Conservation (phyloP, 768 basidiomycete species). For the Suillus subalutaceus region DNA sequence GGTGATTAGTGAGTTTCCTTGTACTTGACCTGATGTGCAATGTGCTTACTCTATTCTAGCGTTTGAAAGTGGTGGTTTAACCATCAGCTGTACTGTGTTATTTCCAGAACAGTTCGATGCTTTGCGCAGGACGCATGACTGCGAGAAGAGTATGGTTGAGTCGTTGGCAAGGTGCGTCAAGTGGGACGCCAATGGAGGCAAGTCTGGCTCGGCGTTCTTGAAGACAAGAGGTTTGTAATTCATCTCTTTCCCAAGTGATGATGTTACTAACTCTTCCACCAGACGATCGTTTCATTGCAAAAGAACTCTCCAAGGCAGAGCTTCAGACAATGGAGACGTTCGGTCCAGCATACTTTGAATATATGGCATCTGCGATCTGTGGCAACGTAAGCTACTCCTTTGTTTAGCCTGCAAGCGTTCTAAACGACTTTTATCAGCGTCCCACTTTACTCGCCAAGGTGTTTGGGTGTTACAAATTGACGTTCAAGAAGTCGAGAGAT, state of each 20-base stretch:
- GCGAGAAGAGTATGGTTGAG: slow-evolving; percentile 92
- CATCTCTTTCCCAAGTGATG: slow-evolving; percentile 4
- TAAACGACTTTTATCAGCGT: slow-evolving; percentile 50
- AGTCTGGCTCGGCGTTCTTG: slow-evolving; percentile 95
- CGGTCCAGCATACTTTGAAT: slow-evolving; percentile 96
- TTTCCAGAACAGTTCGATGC: slow-evolving; percentile 98
- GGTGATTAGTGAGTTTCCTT: slow-evolving; percentile 66
- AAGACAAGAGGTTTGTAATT: slow-evolving; percentile 80
- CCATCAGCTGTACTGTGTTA: slow-evolving; percentile 91
- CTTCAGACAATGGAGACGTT: slow-evolving; percentile 96
- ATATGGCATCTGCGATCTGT: slow-evolving; percentile 93
- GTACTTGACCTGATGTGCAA: slow-evolving; percentile 8
- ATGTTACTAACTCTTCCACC: slow-evolving; percentile 6
- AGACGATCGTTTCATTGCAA: slow-evolving; percentile 99
- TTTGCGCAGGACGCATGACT: slow-evolving; percentile 88
- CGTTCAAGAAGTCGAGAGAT: slow-evolving; percentile 81
- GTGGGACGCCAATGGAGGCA: slow-evolving; percentile 95
- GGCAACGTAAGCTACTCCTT: slow-evolving; percentile 61
- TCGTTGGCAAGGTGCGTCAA: slow-evolving; percentile 92
- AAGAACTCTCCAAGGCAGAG: slow-evolving; percentile 90
- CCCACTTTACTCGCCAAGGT: slow-evolving; percentile 96
- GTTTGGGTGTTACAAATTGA: slow-evolving; percentile 95
- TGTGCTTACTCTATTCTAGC: slow-evolving; percentile 45
- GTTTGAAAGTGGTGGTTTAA: slow-evolving; percentile 87
- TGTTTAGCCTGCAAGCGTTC: slow-evolving; percentile 12